Percentiles rank a stretch among this genome's conserved stretches.
phyloP scores from a whole-genome alignment of 495 filamentous ascomycete species.

The Penicillium dipodomyicola region DNA sequence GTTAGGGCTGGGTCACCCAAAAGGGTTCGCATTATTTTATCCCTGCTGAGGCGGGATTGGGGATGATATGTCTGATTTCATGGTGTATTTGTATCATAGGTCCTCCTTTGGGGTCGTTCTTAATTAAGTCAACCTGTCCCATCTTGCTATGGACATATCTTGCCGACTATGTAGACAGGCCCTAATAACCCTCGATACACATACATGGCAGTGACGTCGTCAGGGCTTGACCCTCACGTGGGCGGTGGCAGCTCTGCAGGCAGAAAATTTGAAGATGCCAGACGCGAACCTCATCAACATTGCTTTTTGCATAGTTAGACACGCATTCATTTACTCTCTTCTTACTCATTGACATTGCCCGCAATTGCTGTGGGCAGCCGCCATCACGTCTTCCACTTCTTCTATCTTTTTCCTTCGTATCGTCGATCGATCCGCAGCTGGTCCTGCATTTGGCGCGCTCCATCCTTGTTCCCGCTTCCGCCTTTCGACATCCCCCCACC shows the following conservation, averaged over 20 bases:
- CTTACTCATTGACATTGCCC: constrained; percentile 24
- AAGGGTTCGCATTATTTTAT: constrained; percentile 15
- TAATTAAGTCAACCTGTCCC: background rate
- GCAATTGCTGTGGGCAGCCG: constrained; percentile 33
- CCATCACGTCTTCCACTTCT: constrained; percentile 39
- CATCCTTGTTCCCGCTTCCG: constrained; percentile 30
- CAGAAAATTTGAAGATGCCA: constrained; percentile 31
- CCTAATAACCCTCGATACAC: background rate
- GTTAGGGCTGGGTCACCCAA: constrained; percentile 5
- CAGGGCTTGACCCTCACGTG: constrained; percentile 30
- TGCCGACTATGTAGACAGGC: background rate
- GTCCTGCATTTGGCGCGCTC: constrained; percentile 45
- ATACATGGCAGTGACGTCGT: constrained; percentile 3
- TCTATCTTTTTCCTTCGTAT: constrained; percentile 34
- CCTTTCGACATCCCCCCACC: constrained; percentile 31
- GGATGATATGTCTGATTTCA: constrained; percentile 4
- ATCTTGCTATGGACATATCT: background rate
- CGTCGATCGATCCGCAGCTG: constrained; percentile 49
- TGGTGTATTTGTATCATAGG: constrained; percentile 15
- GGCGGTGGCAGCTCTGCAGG: constrained; percentile 22
- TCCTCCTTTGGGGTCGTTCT: background rate
- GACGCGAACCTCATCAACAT: constrained; percentile 5
- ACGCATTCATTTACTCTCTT: constrained; percentile 16
- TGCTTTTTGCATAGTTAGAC: background rate
- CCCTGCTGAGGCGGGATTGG: background rate